Evolutionary conservation across 208 protist genomes (phyloP), one percentile per base, ranked within the genome.

Genomic region (Leptomonas seymouri): DNA sequence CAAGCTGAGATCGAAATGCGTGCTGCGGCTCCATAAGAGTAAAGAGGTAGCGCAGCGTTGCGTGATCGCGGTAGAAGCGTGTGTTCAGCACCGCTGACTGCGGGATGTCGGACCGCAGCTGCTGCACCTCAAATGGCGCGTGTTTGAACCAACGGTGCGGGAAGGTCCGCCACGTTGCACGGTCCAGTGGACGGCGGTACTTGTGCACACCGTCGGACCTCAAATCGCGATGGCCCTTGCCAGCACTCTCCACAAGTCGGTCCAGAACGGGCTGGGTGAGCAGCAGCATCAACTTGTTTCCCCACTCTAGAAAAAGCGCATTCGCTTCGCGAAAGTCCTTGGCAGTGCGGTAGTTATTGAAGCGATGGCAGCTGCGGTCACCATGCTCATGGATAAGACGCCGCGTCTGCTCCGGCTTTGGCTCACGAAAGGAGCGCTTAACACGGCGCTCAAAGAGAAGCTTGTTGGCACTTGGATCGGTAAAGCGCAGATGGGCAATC

Each of bases 41-140:
- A 51, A 95, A 94, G 3, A 97, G 67, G 44, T 78, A 90, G 21
- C 84, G 81, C 58, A 97, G 72, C 16, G 92, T 97, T 20, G 78
- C 81, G 12, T 86, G 44, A 67, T 97, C 92, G 30, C 92, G 83
- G 67, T 90, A 90, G 34, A 83, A 85, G 31, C 92, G 86, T 16
- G 90, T 94, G 56, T 95, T 94, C 15, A 78, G 56, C 12, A 97
- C 83, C 9, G 82, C 80, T 5, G 67, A 64, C 61, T 91, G 79
- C 0, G 89, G 84, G 12, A 97, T 89, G 58, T 97, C 92, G 5
- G 92, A 76, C 18, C 92, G 89, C 46, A 97, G 78, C 78, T 97
- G 87, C 63, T 94, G 87, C 30, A 97, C 86, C 60, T 97, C 92
- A 61, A 94, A 97, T 0, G 92, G 92, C 4, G 92, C 87, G 66